phyloP scores from a whole-genome alignment of 164 flowering plant genomes.

The Vitis amurensis region DNA sequence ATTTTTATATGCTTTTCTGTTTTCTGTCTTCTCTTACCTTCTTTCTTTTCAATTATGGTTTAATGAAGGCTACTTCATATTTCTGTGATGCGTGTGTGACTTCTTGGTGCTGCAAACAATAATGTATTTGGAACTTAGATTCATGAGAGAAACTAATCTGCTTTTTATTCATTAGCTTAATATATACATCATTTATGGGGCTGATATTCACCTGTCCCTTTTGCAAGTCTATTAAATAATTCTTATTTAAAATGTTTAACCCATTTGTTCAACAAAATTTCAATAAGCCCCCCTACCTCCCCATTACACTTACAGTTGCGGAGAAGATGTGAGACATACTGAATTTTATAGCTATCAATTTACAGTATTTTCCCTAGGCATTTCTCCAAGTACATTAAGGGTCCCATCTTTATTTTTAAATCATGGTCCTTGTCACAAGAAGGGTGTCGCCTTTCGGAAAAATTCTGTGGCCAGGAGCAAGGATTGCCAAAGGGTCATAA shows the following conservation, averaged over 20 bases:
- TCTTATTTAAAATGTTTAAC: constrained; percentile 1
- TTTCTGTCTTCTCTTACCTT: too few species aligned
- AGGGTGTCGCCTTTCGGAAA: constrained; percentile 52
- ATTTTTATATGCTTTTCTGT: too few species aligned
- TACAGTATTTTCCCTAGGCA: constrained; percentile 6
- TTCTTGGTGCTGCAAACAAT: not conserved
- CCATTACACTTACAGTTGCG: constrained; percentile 1
- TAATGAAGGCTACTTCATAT: not conserved
- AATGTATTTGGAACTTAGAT: constrained; percentile 1
- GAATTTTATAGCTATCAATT: constrained; percentile 7
- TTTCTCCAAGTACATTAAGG: not conserved
- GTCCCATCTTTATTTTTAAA: not conserved
- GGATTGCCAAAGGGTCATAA: constrained; percentile 76
- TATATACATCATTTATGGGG: constrained; percentile 10
- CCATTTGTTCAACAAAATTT: not conserved
- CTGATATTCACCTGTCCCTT: constrained; percentile 8
- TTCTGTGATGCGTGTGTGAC: not conserved
- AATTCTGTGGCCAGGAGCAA: constrained; percentile 86
- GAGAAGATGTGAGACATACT: constrained; percentile 7
- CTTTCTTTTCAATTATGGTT: not conserved
- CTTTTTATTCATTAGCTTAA: not conserved
- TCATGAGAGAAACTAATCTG: not conserved
- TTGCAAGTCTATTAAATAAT: constrained; percentile 6
- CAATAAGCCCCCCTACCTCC: constrained; percentile 7
- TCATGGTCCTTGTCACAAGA: constrained; percentile 17